These are phyloP conservation scores for Dactylellina drechsleri DNA, from an alignment of 2,329 filamentous ascomycete species.

Conservation along the genomic window DNA sequence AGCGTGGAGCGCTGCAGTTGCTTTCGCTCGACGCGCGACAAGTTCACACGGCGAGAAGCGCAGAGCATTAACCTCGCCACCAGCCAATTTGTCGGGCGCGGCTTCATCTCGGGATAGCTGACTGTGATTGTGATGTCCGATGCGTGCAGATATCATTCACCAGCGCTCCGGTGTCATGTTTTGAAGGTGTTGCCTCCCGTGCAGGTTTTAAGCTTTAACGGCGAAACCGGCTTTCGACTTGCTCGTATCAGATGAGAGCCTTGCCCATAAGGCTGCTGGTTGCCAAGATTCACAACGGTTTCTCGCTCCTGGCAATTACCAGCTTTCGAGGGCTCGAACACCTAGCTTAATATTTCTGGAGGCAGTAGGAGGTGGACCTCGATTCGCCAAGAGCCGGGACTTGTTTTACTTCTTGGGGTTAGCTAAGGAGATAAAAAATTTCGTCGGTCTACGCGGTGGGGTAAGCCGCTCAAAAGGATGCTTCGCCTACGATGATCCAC, in stretches of 20 bases:
- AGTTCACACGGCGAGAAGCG: conserved; percentile 31
- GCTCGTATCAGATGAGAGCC: conserved; percentile 49
- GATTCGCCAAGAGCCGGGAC: conserved; percentile 35
- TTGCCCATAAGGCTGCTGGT: conserved; percentile 35
- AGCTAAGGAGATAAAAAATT: conserved; percentile 11
- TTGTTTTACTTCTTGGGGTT: conserved; percentile 37
- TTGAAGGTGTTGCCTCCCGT: conserved; percentile 38
- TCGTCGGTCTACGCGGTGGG: conserved; percentile 32
- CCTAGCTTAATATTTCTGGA: not conserved
- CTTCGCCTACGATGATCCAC: conserved; percentile 40
- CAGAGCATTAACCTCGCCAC: conserved; percentile 20
- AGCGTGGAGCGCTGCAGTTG: conserved; percentile 40
- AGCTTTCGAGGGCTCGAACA: conserved; percentile 19
- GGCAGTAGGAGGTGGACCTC: not conserved
- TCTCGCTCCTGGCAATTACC: conserved; percentile 12
- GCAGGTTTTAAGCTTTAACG: conserved; percentile 44
- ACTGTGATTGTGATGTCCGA: conserved; percentile 45
- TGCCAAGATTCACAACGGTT: conserved; percentile 47
- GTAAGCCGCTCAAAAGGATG: conserved; percentile 15
- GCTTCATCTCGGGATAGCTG: conserved; percentile 50
- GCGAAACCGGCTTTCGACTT: conserved; percentile 8
- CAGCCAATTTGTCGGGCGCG: conserved; percentile 36
- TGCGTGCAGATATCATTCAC: conserved; percentile 47
- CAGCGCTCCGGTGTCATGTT: conserved; percentile 47
- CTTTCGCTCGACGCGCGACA: conserved; percentile 39